A percentile compares a stretch with the other conserved stretches of the same genome.
Conservation (phyloP, 768 basidiomycete genomes). For the Floccularia luteovirens region DNA sequence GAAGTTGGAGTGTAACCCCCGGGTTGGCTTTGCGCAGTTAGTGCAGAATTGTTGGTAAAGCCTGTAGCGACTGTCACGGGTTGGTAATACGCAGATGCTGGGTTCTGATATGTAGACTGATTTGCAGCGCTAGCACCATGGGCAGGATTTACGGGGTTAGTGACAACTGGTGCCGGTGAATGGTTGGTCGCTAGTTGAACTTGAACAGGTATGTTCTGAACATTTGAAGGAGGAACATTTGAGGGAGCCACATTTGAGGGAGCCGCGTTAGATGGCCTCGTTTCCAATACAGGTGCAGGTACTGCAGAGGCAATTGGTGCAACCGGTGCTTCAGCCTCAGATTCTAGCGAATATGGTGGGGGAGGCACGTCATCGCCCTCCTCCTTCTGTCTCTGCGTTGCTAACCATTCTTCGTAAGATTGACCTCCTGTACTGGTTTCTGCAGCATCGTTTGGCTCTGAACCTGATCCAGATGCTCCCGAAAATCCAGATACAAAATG, state of each 20-base stretch:
- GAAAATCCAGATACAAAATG: slow-evolving; percentile 7
- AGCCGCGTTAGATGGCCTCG: slow-evolving; percentile 1
- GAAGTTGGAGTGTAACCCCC: no score
- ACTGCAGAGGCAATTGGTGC: slow-evolving; percentile 4
- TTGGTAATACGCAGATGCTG: no score
- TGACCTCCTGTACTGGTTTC: slow-evolving; percentile 15
- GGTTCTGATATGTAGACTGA: no score
- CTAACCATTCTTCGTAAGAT: slow-evolving; percentile 43
- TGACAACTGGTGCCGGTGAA: background rate
- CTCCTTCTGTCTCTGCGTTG: slow-evolving; percentile 31
- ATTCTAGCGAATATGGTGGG: slow-evolving; percentile 62
- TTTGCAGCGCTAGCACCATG: no score
- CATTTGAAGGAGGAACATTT: slow-evolving; percentile 5
- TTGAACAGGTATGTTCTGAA: background rate
- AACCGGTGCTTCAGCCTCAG: slow-evolving; percentile 16
- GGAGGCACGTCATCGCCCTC: slow-evolving; percentile 51
- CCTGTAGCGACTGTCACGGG: no score
- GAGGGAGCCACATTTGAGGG: slow-evolving; percentile 3
- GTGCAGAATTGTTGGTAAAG: no score
- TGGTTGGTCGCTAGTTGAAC: background rate
- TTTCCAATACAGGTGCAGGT: background rate
- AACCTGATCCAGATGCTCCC: slow-evolving; percentile 10
- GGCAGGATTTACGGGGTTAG: no score
- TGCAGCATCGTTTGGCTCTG: no score
- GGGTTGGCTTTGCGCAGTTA: no score